Base-by-base conservation (phyloP, 208 protist species). In the Crithidia thermophila region DNA sequence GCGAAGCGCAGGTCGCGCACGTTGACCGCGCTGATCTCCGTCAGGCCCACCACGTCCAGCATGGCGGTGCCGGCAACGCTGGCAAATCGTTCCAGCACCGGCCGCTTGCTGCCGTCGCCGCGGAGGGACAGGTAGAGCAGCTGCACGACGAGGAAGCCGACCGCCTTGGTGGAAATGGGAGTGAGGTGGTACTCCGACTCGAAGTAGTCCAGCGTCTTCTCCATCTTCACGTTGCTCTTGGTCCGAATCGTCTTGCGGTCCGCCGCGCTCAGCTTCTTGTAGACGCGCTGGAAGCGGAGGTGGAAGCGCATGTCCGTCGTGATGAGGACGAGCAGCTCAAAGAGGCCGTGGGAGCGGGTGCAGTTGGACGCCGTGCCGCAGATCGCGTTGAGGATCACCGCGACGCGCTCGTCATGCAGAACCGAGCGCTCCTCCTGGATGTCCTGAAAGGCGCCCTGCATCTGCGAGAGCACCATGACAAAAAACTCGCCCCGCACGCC, bases 161-260 rank as follows among this genome's bases (percentile, higher is more conserved):
- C 81, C 2, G 88, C 73, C 63, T 94, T 91, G 14, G 72, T 77
- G 16, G 85, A 85, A 23, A 88, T 46, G 2, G 88, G 87, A 0
- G 78, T 74, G 11, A 94, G 65, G 33, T 52, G 56, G 49, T 78
- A 79, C 75, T 94, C 82, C 40, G 86, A 79, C 66, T 97, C 92
- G 66, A 97, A 95, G 79, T 94, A 93, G 16, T 85, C 77, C n/a
- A 94, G 73, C n/a, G 91, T 96, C 63, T 90, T 81, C 5, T 85
- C 49, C 77, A 96, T 87, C 49, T 90, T 83, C n/a, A 94, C 74
- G 27, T 55, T 71, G 33, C 53, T 59, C 37, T 77, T 81, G 13
- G 72, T 85, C 14, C 91, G 91, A 27, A 96, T 88, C 4, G 87
- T 96, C 43, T 74, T 81, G 46, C 88, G 81, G 40, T 94, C 87